Conservation (phyloP, 129 eudicot species). For the Tanacetum coccineum region DNA sequence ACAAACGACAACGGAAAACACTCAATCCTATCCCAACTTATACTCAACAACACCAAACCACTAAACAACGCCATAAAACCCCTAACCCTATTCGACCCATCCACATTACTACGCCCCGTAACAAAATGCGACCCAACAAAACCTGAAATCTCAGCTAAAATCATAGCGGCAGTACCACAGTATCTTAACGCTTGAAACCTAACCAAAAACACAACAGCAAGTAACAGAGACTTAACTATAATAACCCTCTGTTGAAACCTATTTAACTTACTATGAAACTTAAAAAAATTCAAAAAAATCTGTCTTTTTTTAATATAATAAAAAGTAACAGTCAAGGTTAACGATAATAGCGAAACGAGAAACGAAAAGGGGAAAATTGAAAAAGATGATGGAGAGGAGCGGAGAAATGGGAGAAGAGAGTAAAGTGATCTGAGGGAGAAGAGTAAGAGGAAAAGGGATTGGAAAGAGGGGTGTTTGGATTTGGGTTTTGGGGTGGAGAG, state of each 20-base stretch:
- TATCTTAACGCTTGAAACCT: slow-evolving; percentile 84
- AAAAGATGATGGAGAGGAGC: slow-evolving; percentile 74
- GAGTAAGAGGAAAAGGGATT: slow-evolving; percentile 66
- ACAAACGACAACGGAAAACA: slow-evolving; percentile 77
- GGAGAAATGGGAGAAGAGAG: slow-evolving; percentile 96
- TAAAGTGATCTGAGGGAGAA: slow-evolving; percentile 94
- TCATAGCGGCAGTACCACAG: slow-evolving; percentile 96
- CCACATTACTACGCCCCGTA: slow-evolving; percentile 26
- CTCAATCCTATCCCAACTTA: slow-evolving; percentile 91
- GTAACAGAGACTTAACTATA: slow-evolving; percentile 49
- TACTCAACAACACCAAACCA: slow-evolving; percentile 57
- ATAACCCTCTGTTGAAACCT: slow-evolving; percentile 43
- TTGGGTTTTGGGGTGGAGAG: slow-evolving; percentile 28
- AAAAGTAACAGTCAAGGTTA: slow-evolving; percentile 54
- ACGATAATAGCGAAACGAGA: slow-evolving; percentile 74
- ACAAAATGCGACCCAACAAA: slow-evolving; percentile 56
- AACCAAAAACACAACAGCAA: slow-evolving; percentile 67
- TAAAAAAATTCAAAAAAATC: slow-evolving; percentile 21
- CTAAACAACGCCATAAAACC: slow-evolving; percentile 62
- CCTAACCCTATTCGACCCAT: slow-evolving; percentile 50
- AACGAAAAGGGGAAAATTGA: slow-evolving; percentile 76
- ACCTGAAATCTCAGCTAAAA: slow-evolving; percentile 76
- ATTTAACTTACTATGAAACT: slow-evolving; percentile 38
- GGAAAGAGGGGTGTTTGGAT: slow-evolving; percentile 34
- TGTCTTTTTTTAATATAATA: slow-evolving; percentile 30